Base-by-base conservation (phyloP, 225 moss, liverwort and hornwort species). In the Sphagnum contortum region DNA sequence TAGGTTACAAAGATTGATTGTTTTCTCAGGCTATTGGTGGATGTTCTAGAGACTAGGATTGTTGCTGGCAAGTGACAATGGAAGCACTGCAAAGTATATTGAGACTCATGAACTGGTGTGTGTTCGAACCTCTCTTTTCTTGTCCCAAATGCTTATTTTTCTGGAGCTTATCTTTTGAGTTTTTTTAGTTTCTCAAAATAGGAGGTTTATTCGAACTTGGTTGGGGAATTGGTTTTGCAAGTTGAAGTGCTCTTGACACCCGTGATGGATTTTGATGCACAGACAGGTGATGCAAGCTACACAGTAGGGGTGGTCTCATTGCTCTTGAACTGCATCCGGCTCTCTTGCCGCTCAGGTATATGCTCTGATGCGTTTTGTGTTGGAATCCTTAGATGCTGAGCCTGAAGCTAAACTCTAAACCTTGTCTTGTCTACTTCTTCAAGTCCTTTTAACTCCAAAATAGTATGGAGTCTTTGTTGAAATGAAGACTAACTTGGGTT, bases 211-310 rank as follows among this genome's bases (percentile, higher is more conserved):
- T 29, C 1, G 29, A 0, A 29, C 29, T 29, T 29, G 29, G 29
- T 29, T 29, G 29, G 29, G 29, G 29, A 29, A 29, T 29, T 75
- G 79, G 57, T 85, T 29, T 1, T 71, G 56, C 72, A 96, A 92
- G 85, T 96, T 72, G 90, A 96, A 79, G 82, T 83, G 60, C 88
- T 96, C 58, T 68, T 92, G 72, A 92, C 90, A 71, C 84, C 83
- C 55, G 83, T 96, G 65, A 49, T 49, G 61, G 74, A 88, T 68
- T 96, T 87, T 71, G 87, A 88, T 45, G 77, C 74, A 70, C 81
- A 87, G 57, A 81, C 81, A 61, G 87, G 88, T 64, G 96, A 96
- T 75, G 77, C 88, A 52, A 76, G 83, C 66, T 92, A 87, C 73
- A 74, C 83, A n/a, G 81, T 96, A 73, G 88, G 88, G 52, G 87